phyloP scores from a whole-genome alignment of 805 yeast genomes.

The Zygotorulaspora chibaensis region DNA sequence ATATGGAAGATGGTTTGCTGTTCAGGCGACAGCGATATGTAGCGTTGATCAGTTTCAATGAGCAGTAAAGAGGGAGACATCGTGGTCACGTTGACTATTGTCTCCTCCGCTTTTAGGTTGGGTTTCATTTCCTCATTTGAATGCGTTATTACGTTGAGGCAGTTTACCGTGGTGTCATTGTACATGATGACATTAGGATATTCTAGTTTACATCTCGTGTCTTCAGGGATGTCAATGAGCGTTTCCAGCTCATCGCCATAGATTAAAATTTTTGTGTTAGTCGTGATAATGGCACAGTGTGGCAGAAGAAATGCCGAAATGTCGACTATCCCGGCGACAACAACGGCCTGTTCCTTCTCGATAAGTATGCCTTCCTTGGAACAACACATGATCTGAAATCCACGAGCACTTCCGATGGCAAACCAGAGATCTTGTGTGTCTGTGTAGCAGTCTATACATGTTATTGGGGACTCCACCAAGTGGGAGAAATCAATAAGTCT shows the following conservation, averaged over 20 bases:
- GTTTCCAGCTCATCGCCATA: not conserved
- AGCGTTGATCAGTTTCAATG: conserved; percentile 8
- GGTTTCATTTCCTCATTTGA: not conserved
- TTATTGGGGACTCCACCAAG: not conserved
- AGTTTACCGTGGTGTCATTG: conserved; percentile 1
- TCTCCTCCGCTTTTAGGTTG: conserved; percentile 6
- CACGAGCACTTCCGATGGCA: not conserved
- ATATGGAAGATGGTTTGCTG: conserved; percentile 5
- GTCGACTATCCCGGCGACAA: not conserved
- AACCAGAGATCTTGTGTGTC: not conserved
- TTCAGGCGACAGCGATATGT: conserved; percentile 3
- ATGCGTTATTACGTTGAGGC: not conserved
- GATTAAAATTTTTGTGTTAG: not conserved
- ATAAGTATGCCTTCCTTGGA: not conserved
- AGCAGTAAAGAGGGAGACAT: not conserved
- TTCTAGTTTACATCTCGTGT: not conserved
- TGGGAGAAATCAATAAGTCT: not conserved
- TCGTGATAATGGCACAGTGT: not conserved
- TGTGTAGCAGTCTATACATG: not conserved
- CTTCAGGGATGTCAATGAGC: not conserved
- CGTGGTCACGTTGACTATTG: conserved; percentile 4
- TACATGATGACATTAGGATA: conserved; percentile 1
- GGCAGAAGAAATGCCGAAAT: not conserved
- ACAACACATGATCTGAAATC: not conserved
- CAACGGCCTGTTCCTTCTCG: not conserved